Evolutionary conservation across 2,329 filamentous ascomycete genomes (phyloP), one percentile per base, ranked within the genome.

Genomic region (Teratosphaeria epicoccoides): DNA sequence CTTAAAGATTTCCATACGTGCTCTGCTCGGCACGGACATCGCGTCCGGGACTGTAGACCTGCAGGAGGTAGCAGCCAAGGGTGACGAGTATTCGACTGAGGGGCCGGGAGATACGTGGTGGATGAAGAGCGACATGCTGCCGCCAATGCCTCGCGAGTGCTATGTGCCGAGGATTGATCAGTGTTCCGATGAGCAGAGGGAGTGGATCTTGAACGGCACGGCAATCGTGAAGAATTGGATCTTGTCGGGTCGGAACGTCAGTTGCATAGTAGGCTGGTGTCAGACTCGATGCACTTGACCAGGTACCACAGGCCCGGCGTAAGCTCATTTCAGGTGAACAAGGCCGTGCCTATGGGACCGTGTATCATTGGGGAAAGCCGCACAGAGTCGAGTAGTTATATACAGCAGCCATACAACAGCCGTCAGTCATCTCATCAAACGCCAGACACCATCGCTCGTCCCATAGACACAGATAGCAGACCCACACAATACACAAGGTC

Each of bases 1-100:
- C 67, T n/a, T 70, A 66, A 52, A 60, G 17, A 66, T 71, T 29
- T 70, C 70, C 59, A 66, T 63, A 61, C 65, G 68, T 1, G 61
- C 61, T 1, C 44, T 70, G 25, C 61, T 57, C n/a, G 60, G 63
- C 33, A 53, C 43, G 9, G 67, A 70, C 51, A 64, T 70, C 33
- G 63, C 68, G 3, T 69, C 67, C 6, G 69, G 69, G 22, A 52
- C 40, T 3, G 23, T 57, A 2, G 44, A 51, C 25, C 22, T 47
- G 43, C 43, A 40, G 11, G 25, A 24, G 24, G 44, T 49, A 14
- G 50, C 46, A 5, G 6, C 29, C 14, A 33, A 22, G 17, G 46
- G 50, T n/a, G 47, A 52, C 37, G 10, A 44, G 46, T 64, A 64
- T 45, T 49, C 54, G 7, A 65, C 62, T 1, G 47, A 48, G 12